Evolutionary conservation across 1,284 basidiomycete species (phyloP).

Genomic region (Wolfiporia cocos): DNA sequence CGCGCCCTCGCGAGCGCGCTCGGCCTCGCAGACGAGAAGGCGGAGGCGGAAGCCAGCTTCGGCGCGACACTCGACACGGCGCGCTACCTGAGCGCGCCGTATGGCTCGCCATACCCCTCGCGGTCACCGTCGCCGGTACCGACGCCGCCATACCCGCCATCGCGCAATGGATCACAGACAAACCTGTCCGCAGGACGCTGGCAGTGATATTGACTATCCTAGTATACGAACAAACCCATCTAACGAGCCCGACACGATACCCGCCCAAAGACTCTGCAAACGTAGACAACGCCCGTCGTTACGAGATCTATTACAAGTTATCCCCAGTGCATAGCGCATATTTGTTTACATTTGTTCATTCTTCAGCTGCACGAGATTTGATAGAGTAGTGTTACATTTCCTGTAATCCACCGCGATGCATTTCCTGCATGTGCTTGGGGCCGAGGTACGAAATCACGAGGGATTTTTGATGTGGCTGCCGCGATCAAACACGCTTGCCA

Average conservation of each 20-base stretch:
- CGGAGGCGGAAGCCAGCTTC: slow-evolving; percentile 33
- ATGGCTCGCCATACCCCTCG: slow-evolving; percentile 61
- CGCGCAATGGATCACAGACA: slow-evolving; percentile 14
- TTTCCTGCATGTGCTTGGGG: slow-evolving; percentile 4
- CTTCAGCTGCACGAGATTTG: slow-evolving; percentile 13
- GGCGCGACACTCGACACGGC: slow-evolving; percentile 44
- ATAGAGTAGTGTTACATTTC: slow-evolving; percentile 14
- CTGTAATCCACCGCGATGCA: slow-evolving; percentile 14
- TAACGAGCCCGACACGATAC: slow-evolving; percentile 25
- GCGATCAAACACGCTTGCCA: too few species aligned
- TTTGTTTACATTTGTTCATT: slow-evolving; percentile 11
- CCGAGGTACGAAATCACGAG: neutral
- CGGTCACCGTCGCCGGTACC: slow-evolving; percentile 50
- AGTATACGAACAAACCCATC: slow-evolving; percentile 24
- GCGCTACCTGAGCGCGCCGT: slow-evolving; percentile 57
- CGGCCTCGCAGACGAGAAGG: slow-evolving; percentile 31
- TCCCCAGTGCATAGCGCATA: slow-evolving; percentile 15
- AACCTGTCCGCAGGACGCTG: slow-evolving; percentile 14
- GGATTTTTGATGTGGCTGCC: neutral
- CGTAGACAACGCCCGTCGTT: slow-evolving; percentile 19
- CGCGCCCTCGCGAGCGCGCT: slow-evolving; percentile 41
- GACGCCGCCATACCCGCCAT: slow-evolving; percentile 23
- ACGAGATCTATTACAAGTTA: slow-evolving; percentile 21
- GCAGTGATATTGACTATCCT: slow-evolving; percentile 19
- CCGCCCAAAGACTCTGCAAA: slow-evolving; percentile 17